Evolutionary conservation across 345 rosid genomes (phyloP).

Genomic region (Boechera stricta): DNA sequence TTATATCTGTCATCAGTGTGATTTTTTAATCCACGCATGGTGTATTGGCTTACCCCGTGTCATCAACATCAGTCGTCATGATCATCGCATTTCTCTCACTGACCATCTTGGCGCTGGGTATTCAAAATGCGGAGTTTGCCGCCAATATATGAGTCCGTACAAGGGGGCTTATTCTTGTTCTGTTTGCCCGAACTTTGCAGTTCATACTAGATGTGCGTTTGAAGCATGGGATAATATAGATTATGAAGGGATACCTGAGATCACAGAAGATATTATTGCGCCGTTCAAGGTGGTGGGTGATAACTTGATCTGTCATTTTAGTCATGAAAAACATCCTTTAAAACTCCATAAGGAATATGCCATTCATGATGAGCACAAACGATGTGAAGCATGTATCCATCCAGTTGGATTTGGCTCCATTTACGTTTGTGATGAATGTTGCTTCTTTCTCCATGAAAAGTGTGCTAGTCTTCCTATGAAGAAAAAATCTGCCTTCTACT

Average conservation of each 20-base stretch:
- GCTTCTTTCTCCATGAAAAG: background rate
- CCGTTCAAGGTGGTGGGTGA: slow-evolving; percentile 7
- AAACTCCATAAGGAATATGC: background rate
- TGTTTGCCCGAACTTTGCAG: background rate
- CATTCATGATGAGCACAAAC: background rate
- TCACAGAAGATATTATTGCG: background rate
- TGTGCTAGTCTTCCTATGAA: slow-evolving; percentile 1
- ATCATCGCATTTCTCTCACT: background rate
- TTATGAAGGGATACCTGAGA: background rate
- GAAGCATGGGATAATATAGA: background rate
- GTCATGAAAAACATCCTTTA: background rate
- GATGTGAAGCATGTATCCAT: background rate
- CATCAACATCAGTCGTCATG: slow-evolving; percentile 6
- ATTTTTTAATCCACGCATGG: fast-evolving
- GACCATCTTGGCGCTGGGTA: background rate
- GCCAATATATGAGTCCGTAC: background rate
- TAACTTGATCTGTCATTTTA: background rate
- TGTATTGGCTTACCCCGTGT: background rate
- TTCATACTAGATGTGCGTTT: background rate
- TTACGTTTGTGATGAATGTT: background rate
- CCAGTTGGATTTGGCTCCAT: background rate
- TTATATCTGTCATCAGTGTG: background rate
- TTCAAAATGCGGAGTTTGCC: background rate
- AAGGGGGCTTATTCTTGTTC: slow-evolving; percentile 14
- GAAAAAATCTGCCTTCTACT: background rate